These are phyloP conservation scores for Glycine latifolia DNA, from an alignment of 306 rosid species.

Conservation along the genomic window DNA sequence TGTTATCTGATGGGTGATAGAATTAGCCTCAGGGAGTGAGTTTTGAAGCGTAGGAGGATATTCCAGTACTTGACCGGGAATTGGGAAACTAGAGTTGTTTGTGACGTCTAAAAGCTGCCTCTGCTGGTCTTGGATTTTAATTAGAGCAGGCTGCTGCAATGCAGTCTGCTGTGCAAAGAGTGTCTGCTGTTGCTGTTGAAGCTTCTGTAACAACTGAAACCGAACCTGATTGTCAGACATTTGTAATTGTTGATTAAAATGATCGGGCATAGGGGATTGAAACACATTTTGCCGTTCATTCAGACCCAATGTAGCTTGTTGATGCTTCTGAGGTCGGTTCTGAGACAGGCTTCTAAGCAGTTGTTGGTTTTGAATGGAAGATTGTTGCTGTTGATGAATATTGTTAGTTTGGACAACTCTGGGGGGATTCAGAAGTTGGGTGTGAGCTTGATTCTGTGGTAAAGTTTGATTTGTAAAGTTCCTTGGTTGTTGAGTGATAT, in stretches of 20 bases:
- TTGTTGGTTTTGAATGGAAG: slow-evolving; percentile 60
- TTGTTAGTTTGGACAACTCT: slow-evolving; percentile 51
- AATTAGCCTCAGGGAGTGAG: slow-evolving; percentile 51
- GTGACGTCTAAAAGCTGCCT: slow-evolving; percentile 59
- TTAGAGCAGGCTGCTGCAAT: slow-evolving; percentile 59
- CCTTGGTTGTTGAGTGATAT: slow-evolving; percentile 25
- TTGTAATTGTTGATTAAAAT: slow-evolving; percentile 60
- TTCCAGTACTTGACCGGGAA: slow-evolving; percentile 58
- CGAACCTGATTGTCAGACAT: slow-evolving; percentile 62
- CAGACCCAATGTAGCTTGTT: slow-evolving; percentile 55
- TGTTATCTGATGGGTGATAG: slow-evolving; percentile 55
- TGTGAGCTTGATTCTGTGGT: slow-evolving; percentile 61
- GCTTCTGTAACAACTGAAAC: slow-evolving; percentile 65
- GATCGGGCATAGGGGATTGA: slow-evolving; percentile 60
- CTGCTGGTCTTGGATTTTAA: slow-evolving; percentile 68
- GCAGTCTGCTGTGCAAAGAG: slow-evolving; percentile 62
- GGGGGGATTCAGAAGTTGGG: slow-evolving; percentile 70
- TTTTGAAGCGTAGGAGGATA: slow-evolving; percentile 52
- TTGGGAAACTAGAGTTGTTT: slow-evolving; percentile 56
- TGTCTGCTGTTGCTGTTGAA: slow-evolving; percentile 71
- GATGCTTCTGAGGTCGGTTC: slow-evolving; percentile 56
- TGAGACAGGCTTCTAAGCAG: slow-evolving; percentile 60
- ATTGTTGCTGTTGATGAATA: slow-evolving; percentile 69
- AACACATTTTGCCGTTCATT: slow-evolving; percentile 59
- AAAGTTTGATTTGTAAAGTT: slow-evolving; percentile 57